Base-by-base conservation (phyloP, 495 filamentous ascomycete genomes). In the Penicillium argentinense region DNA sequence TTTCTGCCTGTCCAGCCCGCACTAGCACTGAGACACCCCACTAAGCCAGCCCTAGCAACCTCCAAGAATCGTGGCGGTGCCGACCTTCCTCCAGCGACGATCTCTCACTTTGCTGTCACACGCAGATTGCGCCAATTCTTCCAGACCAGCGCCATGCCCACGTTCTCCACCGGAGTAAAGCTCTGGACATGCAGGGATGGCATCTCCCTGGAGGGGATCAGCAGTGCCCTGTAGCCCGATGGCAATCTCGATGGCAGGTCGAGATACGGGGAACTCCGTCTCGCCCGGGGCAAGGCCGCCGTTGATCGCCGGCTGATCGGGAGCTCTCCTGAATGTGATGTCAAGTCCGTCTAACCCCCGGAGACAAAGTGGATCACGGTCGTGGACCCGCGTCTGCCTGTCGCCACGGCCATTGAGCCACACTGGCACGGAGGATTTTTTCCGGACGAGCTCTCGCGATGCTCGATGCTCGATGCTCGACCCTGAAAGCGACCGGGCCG, bases 81-180 rank as follows among this genome's bases (percentile, higher is more conserved):
- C 12, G 44, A 39, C 18, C 23, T 36, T 39, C 23, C 27, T 39
- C 24, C 23, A 24, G 39, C 32, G 23, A 8, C 34, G 42, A 46
- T 49, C 46, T 30, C 36, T 42, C 42, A 45, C 37, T 37, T 45
- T 32, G 16, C 21, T 22, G 52, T 54, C 42, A 46, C 36, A 49
- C 5, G 27, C 28, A 42, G 7, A 54, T 49, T 50, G 33, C 33
- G 4, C 1, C 14, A 18, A 18, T 19, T n/a, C 34, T 47, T 47
- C 44, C 14, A 47, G 44, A 47, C 33, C 34, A 17, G 26, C 9
- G 33, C 33, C 18, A 36, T 18, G 16, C n/a, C 33, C 33, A 14
- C 33, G 17, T 17, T n/a, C 16, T 36, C 33, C 33, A 36, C 33
- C 7, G 33, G 9, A 1, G 11, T 9, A 18, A 11, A 12, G 9